Conservation (phyloP, 495 filamentous ascomycete species). For the Trichoderma reesei region DNA sequence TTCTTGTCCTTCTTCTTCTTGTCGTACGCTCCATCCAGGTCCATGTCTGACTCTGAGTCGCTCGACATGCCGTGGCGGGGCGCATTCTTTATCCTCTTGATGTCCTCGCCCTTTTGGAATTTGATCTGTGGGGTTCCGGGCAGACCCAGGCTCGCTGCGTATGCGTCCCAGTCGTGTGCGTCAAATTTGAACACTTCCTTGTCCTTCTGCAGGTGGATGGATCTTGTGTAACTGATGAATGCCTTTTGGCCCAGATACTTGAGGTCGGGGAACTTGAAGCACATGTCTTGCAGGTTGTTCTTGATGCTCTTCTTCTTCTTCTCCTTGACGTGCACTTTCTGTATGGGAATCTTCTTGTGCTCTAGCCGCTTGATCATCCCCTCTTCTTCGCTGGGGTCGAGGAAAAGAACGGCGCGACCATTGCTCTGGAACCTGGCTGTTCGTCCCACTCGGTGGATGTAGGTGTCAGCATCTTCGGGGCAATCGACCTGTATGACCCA, state of each 20-base stretch:
- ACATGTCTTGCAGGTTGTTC: slow-evolving; percentile 78
- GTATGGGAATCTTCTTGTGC: slow-evolving; percentile 78
- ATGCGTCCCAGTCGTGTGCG: slow-evolving; percentile 73
- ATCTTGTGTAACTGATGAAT: slow-evolving; percentile 78
- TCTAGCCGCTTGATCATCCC: slow-evolving; percentile 75
- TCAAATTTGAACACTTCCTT: slow-evolving; percentile 83
- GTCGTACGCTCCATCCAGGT: slow-evolving; percentile 34
- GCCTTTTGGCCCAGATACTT: slow-evolving; percentile 96
- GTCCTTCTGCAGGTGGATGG: slow-evolving; percentile 80
- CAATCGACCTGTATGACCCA: slow-evolving; percentile 96
- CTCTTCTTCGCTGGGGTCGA: slow-evolving; percentile 83
- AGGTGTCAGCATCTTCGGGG: slow-evolving; percentile 92
- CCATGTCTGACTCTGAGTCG: slow-evolving; percentile 37
- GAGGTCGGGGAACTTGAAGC: slow-evolving; percentile 86
- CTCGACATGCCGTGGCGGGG: slow-evolving; percentile 50
- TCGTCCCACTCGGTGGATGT: slow-evolving; percentile 92
- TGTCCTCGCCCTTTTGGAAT: slow-evolving; percentile 78
- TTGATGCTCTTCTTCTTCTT: slow-evolving; percentile 85
- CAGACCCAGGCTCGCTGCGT: slow-evolving; percentile 73
- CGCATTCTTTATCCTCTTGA: slow-evolving; percentile 80
- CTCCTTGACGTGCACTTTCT: slow-evolving; percentile 70
- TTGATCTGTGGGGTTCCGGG: slow-evolving; percentile 86
- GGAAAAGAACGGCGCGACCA: slow-evolving; percentile 80
- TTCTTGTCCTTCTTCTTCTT: slow-evolving; percentile 46
- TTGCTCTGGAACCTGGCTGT: slow-evolving; percentile 88